phyloP scores from a whole-genome alignment of 495 filamentous ascomycete genomes.

The Ramalina intermedia region DNA sequence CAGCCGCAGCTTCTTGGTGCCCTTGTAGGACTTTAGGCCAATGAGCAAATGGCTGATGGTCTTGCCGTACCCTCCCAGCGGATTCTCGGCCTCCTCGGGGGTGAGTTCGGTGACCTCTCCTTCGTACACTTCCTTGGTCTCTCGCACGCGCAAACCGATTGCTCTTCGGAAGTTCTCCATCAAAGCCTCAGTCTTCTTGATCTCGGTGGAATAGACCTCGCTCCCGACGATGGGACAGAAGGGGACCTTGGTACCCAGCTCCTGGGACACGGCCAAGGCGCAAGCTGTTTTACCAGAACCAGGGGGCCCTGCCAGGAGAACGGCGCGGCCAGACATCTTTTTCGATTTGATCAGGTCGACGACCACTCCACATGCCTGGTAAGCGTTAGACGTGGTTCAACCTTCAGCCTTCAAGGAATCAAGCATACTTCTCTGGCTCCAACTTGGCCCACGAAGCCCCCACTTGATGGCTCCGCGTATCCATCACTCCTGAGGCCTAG shows the following conservation, averaged over 20 bases:
- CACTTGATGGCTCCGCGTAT: conserved; percentile 56
- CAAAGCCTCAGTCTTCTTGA: conserved; percentile 96
- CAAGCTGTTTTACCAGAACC: conserved; percentile 96
- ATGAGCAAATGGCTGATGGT: conserved; percentile 86
- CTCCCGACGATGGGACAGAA: conserved; percentile 95
- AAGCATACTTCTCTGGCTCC: conserved; percentile 64
- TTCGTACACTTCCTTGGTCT: conserved; percentile 97
- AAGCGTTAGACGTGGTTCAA: background rate
- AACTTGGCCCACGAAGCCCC: conserved; percentile 80
- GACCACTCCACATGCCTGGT: conserved; percentile 77
- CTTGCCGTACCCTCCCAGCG: conserved; percentile 86
- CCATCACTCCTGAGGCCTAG: conserved; percentile 75
- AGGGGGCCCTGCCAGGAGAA: conserved; percentile 80
- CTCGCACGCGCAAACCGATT: conserved; percentile 86
- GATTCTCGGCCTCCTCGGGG: conserved; percentile 94
- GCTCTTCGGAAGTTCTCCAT: conserved; percentile 98
- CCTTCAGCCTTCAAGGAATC: background rate
- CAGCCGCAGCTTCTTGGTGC: conserved; percentile 89
- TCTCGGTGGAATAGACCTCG: conserved; percentile 91
- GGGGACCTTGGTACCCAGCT: conserved; percentile 91
- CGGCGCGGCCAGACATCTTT: conserved; percentile 93
- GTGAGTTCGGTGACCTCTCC: conserved; percentile 93
- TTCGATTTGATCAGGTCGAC: conserved; percentile 87
- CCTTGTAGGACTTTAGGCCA: conserved; percentile 76
- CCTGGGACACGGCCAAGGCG: conserved; percentile 84